Base-by-base conservation (phyloP, 2,329 filamentous ascomycete genomes). In the Pseudogymnoascus sp. region DNA sequence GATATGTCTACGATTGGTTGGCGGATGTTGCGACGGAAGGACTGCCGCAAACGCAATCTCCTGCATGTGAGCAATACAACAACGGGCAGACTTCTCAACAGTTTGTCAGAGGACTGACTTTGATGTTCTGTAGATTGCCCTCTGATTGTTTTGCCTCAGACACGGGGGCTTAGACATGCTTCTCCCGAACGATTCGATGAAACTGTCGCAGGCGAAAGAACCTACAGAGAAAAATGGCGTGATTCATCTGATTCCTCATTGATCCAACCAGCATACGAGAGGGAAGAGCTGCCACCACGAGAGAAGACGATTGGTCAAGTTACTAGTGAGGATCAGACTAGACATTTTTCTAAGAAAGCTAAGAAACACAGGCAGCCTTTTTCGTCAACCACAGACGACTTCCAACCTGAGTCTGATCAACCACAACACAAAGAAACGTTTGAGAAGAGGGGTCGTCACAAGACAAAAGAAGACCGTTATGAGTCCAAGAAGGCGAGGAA, bases 391-490 rank as follows among this genome's bases (percentile, higher is more conserved):
- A 59, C 33, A 33, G 52, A 37, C 4, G 37, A 60, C 16, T 41
- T 12, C 21, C n/a, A 21, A 9, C 35, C 35, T 8, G 52, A 43
- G 55, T 4, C 55, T 9, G 12, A 43, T 23, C 37, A 16, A 38
- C 35, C 61, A 21, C 9, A 16, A 11, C 33, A 6, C 18, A 31
- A 55, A 61, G 40, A 63, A 33, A 33, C 38, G 21, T 74, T 72
- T 58, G 78, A 83, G 62, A 84, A 78, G 67, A 76, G 76, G 52
- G 73, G 79, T 16, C 79, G 86, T 33, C 75, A 80, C 65, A 88
- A 82, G 71, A 87, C 83, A 14, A 80, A 78, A 60, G 73, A 77
- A 23, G 80, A 84, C 67, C 81, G 78, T 35, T 88, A 88, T 69
- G 79, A 84, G 28, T 76, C 76, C 9, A 77, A 77, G 65, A 72